phyloP scores from a whole-genome alignment of 495 filamentous ascomycete species.

The Pseudoneurospora amorphoporcata region DNA sequence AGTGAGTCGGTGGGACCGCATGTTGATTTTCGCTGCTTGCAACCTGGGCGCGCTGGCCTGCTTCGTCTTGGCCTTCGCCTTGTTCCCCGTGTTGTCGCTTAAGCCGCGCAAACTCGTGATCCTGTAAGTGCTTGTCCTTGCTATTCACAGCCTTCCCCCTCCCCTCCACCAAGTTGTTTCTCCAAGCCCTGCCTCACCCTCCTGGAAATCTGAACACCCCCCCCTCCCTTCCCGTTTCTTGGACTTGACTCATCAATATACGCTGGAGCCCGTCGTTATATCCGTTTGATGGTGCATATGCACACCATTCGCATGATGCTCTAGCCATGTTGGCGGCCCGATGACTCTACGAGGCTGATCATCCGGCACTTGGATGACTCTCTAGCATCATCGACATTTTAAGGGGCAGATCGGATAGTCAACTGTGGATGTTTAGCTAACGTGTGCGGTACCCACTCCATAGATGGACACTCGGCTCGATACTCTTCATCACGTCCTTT shows the following conservation, averaged over 20 bases:
- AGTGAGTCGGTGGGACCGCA: conserved; percentile 97
- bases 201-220: background rate
- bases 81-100: conserved; percentile 65
- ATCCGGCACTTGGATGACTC: background rate
- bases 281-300: conserved; percentile 3
- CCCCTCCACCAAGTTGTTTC: background rate
- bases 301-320: conserved; percentile 7
- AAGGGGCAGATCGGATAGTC: background rate
- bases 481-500: conserved; percentile 87
- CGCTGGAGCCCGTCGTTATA: background rate
- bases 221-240: background rate
- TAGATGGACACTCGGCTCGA: conserved; percentile 91
- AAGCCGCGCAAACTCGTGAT: conserved; percentile 91
- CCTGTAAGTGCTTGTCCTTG: conserved; percentile 57
- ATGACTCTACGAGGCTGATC: conserved; percentile 10
- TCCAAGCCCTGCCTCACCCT: background rate
- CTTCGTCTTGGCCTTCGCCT: conserved; percentile 83
- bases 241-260: background rate
- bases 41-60: conserved; percentile 83
- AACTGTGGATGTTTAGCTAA: background rate
- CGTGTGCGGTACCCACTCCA: conserved; percentile 3
- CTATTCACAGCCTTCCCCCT: conserved; percentile 2
- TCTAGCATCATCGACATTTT: background rate
- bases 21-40: conserved; percentile 85
- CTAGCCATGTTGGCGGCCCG: background rate